Evolutionary conservation across 257 asterid genomes (phyloP).

Genomic region (Solanum gracilifrons): DNA sequence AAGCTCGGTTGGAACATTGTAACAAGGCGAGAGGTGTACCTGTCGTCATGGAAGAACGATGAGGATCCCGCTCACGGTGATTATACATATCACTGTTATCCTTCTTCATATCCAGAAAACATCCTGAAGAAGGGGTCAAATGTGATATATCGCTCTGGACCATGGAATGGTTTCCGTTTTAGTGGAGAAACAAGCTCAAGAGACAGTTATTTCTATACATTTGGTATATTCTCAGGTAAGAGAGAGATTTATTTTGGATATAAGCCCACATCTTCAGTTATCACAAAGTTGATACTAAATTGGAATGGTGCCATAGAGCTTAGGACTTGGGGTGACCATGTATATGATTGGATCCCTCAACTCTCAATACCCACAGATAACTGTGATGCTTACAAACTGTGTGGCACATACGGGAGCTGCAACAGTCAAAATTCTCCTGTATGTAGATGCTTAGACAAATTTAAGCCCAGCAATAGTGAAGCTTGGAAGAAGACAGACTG

Average conservation of each 20-base stretch:
- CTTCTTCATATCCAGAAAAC: constrained; percentile 5
- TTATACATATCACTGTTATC: not conserved
- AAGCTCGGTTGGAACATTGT: no score
- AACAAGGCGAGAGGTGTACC: not conserved
- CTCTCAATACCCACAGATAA: constrained; percentile 7
- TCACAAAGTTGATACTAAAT: not conserved
- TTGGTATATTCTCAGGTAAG: constrained; percentile 1
- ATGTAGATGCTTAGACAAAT: constrained; percentile 26
- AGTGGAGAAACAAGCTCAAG: constrained; percentile 1
- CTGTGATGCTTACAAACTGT: constrained; percentile 25
- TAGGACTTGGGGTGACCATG: constrained; percentile 12
- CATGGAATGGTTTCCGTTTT: constrained; percentile 18
- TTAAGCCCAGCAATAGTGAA: constrained; percentile 7
- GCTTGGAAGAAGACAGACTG: constrained; percentile 13
- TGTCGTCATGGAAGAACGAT: constrained; percentile 20
- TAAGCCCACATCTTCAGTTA: not conserved
- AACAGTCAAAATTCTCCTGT: not conserved
- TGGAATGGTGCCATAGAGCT: constrained; percentile 4
- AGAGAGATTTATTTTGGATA: constrained; percentile 1
- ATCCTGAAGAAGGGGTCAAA: not conserved
- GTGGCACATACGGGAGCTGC: constrained; percentile 38
- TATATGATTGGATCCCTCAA: constrained; percentile 12
- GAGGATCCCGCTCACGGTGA: constrained; percentile 39
- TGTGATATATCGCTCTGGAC: constrained; percentile 1
- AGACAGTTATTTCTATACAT: not conserved